These are phyloP conservation scores for Diospyros lotus DNA, from an alignment of 148 eudicot genomes.

Conservation along the genomic window DNA sequence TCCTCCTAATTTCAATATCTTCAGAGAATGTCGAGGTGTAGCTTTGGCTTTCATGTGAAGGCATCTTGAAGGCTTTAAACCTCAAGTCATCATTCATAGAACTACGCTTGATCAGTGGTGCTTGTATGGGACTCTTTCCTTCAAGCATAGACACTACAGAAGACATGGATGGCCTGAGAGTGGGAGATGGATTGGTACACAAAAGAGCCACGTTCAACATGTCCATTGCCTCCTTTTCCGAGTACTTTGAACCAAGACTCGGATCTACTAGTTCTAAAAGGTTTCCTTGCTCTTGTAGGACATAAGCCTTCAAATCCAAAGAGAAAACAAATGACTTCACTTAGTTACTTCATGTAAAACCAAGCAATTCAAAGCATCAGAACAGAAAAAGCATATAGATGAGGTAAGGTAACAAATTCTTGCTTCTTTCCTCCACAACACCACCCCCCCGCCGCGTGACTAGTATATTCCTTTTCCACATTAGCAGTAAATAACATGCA, in stretches of 20 bases:
- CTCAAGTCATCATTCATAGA: slow-evolving; percentile 27
- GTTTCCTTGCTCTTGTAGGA: slow-evolving; percentile 79
- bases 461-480: too few species aligned
- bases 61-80: slow-evolving; percentile 40
- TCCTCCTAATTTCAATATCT: slow-evolving; percentile 25
- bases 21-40: slow-evolving; percentile 29
- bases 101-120: slow-evolving; percentile 38
- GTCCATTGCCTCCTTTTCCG: slow-evolving; percentile 40
- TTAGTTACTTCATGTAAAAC: background rate
- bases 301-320: slow-evolving; percentile 57
- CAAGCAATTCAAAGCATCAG: background rate
- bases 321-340: slow-evolving; percentile 6
- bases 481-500: too few species aligned
- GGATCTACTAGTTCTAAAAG: slow-evolving; percentile 77
- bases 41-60: slow-evolving; percentile 39
- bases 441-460: too few species aligned
- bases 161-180: slow-evolving; percentile 70
- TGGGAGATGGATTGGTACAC: slow-evolving; percentile 65
- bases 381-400: background rate
- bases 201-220: slow-evolving; percentile 52
- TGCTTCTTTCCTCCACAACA: too few species aligned
- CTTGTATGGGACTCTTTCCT: slow-evolving; percentile 52
- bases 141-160: slow-evolving; percentile 62
- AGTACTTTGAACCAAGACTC: slow-evolving; percentile 41
- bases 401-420: too few species aligned